Evolutionary conservation across 2,329 filamentous ascomycete species (phyloP), one percentile per base, ranked within the genome.

Genomic region (Alternaria novae-zelandiae): DNA sequence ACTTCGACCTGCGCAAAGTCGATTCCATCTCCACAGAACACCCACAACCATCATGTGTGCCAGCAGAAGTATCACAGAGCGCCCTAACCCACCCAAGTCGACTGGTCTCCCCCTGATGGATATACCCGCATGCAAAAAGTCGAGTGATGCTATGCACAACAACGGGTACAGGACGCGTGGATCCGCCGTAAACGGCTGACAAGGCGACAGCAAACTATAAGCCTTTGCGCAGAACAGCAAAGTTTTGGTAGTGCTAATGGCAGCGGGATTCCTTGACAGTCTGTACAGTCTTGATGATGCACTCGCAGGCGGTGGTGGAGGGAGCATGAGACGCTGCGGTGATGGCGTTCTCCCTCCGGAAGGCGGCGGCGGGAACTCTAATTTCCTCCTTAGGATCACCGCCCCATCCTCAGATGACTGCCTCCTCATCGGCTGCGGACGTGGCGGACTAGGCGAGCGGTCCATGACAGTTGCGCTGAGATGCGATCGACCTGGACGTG

Each of bases 151-250:
- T 8, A 95, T 78, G 4, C 86, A 79, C 5, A 96, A 81, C 2
- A 97, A 82, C 4, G 91, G 88, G 68, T 90, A 89, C 5, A 88
- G 84, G 5, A 94, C 80, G 77, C 86, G 86, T 7, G 88, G 82
- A 47, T 86, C 89, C n/a, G 88, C 84, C 46, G 89, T 88, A 61
- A 89, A 89, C 0, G 93, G 93, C 76, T 88, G 88, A 77, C 94
- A 97, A 1, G 90, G 87, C 50, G 86, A 84, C 3, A 86, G 84
- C 10, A 96, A 80, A 0, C 88, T 88, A 12, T 86, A 80, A 9
- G 94, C 80, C 78, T 97, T 97, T 54, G 86, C 68, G 6, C 90
- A 76, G 70, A 97, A 94, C 1, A 94, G 70, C 1, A 79, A 70
- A 3, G 92, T 79, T 51, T 90, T 89, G 20, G 86, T 67, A 6